Conservation (phyloP, 73 alveolate species). For the Symbiodinium pilosum region DNA sequence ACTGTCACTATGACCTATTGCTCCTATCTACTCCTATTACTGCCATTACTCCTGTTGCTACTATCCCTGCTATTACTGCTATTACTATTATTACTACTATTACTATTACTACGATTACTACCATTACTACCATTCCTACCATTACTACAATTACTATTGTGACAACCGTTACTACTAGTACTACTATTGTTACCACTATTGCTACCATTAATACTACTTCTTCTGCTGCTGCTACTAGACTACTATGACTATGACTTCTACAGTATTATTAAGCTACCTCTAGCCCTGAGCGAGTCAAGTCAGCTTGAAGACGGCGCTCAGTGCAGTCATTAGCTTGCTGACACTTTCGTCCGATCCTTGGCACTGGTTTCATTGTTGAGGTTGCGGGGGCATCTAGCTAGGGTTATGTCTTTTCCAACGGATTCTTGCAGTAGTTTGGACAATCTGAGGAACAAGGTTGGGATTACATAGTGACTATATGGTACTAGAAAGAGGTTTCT, state of each 20-base stretch:
- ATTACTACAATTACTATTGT: neutral
- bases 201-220: neutral
- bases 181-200: neutral
- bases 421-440: too few species aligned
- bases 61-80: neutral
- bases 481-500: too few species aligned
- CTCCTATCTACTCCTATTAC: neutral
- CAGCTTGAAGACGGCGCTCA: too few species aligned
- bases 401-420: too few species aligned
- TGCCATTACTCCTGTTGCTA: neutral
- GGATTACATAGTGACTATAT: too few species aligned
- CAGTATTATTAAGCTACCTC: too few species aligned
- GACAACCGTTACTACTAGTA: neutral
- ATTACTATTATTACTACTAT: neutral
- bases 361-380: too few species aligned
- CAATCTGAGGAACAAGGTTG: too few species aligned
- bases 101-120: neutral
- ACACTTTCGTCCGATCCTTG: neutral
- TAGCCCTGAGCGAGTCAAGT: too few species aligned
- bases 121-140: neutral
- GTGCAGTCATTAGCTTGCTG: neutral
- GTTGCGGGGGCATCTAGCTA: too few species aligned
- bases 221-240: neutral
- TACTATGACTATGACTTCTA: neutral
- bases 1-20: neutral